These are phyloP conservation scores for Ceratobasidium sp. DNA, from an alignment of 1,284 basidiomycete species.

Conservation along the genomic window DNA sequence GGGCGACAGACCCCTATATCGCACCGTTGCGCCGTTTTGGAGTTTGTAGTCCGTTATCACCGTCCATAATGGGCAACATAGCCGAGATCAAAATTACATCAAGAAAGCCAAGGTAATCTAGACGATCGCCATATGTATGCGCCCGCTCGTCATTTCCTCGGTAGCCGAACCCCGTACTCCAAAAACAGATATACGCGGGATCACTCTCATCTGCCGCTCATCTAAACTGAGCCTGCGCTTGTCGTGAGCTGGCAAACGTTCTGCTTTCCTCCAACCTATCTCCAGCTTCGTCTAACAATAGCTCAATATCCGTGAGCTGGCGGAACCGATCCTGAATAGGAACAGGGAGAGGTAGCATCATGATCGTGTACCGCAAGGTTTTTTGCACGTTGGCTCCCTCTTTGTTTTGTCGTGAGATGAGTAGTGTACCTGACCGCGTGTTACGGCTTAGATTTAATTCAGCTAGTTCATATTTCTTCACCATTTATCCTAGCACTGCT, in stretches of 20 bases:
- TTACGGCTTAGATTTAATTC: not conserved
- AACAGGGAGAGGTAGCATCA: not conserved
- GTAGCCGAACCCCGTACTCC: not conserved
- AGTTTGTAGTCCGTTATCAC: conserved; percentile 13
- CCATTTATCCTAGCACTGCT: not conserved
- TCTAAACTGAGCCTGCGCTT: conserved; percentile 2
- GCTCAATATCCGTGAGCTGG: not conserved
- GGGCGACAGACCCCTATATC: not conserved
- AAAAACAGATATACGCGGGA: not conserved
- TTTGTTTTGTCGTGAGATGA: not conserved
- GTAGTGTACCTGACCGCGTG: not conserved
- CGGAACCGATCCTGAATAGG: not conserved
- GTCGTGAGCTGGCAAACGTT: not conserved
- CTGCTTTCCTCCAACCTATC: not conserved
- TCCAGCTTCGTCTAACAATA: not conserved
- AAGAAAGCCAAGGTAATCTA: not conserved
- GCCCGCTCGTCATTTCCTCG: conserved; percentile 1
- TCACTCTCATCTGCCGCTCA: not conserved
- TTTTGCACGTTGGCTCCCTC: not conserved
- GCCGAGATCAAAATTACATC: conserved; percentile 11
- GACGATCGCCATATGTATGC: conserved; percentile 1
- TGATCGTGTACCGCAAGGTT: not conserved
- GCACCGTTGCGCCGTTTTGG: not conserved
- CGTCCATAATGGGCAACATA: not conserved
- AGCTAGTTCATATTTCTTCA: not conserved